Conservation (phyloP, 306 rosid genomes). For the Vicia faba region DNA sequence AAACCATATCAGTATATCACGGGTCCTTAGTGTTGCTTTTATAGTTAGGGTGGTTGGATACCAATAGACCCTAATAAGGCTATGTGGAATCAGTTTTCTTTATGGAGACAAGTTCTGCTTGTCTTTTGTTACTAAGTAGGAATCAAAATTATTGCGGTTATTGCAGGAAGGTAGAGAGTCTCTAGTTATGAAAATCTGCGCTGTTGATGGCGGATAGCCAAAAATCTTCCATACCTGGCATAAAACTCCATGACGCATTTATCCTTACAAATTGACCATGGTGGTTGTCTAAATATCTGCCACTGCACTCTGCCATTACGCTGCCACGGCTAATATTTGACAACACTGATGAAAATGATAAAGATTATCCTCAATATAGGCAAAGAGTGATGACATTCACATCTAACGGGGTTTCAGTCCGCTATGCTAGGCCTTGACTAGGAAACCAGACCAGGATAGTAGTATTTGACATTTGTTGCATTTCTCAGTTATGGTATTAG, state of each 20-base stretch:
- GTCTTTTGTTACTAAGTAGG: background rate
- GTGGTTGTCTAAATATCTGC: too few relatives aligned
- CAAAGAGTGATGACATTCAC: too few relatives aligned
- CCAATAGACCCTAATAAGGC: background rate
- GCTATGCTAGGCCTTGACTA: too few relatives aligned
- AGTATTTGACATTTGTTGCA: background rate
- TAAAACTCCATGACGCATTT: background rate
- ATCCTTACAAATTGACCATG: background rate
- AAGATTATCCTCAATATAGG: too few relatives aligned
- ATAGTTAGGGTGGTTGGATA: background rate
- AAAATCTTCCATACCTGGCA: background rate
- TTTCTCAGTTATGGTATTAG: background rate
- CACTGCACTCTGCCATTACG: too few relatives aligned
- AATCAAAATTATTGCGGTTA: background rate
- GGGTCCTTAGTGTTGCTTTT: background rate
- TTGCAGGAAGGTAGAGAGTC: background rate
- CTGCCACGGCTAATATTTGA: background rate
- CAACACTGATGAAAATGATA: background rate
- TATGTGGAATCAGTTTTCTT: background rate
- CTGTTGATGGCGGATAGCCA: background rate
- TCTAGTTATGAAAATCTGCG: background rate
- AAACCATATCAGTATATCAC: background rate
- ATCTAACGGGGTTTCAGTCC: too few relatives aligned
- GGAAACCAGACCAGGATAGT: too few relatives aligned
- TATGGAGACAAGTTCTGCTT: background rate